Conservation (phyloP, 352 stramenopile genomes). For the Globisporangium carolinianum region DNA sequence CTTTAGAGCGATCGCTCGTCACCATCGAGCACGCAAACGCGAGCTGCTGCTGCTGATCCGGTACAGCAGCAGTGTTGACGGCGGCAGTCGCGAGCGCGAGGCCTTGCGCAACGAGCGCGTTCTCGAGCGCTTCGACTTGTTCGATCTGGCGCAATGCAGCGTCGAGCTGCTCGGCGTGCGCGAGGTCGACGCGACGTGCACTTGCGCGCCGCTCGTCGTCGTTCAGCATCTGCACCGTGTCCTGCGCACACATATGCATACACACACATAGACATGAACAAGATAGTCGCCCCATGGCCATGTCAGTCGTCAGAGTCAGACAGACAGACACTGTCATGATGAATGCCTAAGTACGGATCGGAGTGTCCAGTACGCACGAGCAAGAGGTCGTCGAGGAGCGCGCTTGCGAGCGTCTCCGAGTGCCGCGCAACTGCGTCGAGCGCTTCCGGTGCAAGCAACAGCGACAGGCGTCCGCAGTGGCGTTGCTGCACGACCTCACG, state of each 20-base stretch:
- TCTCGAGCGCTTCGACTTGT: conserved; percentile 36
- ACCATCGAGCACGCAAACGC: too few species aligned
- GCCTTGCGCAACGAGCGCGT: conserved; percentile 29
- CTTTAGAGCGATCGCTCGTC: too few species aligned
- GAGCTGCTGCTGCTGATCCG: too few species aligned
- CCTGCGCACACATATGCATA: conserved; percentile 14
- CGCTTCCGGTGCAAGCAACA: conserved; percentile 28
- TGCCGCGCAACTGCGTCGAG: conserved; percentile 36
- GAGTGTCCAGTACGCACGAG: conserved; percentile 24
- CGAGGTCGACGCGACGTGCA: conserved; percentile 14
- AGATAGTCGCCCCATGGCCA: not conserved
- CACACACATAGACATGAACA: not conserved
- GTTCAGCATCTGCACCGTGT: conserved; percentile 54
- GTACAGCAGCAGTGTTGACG: not conserved
- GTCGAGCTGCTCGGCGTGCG: conserved; percentile 33
- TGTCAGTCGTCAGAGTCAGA: not conserved
- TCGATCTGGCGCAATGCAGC: conserved; percentile 42
- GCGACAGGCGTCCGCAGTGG: conserved; percentile 29
- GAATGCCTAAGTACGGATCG: not conserved
- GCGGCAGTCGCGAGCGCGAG: conserved; percentile 14
- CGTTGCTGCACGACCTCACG: conserved; percentile 26
- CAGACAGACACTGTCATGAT: not conserved
- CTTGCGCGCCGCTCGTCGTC: conserved; percentile 35
- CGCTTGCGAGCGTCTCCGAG: conserved; percentile 41
- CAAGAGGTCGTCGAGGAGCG: conserved; percentile 58